These are phyloP conservation scores for Trametes pubescens DNA, from an alignment of 1,284 basidiomycete species.

Conservation along the genomic window DNA sequence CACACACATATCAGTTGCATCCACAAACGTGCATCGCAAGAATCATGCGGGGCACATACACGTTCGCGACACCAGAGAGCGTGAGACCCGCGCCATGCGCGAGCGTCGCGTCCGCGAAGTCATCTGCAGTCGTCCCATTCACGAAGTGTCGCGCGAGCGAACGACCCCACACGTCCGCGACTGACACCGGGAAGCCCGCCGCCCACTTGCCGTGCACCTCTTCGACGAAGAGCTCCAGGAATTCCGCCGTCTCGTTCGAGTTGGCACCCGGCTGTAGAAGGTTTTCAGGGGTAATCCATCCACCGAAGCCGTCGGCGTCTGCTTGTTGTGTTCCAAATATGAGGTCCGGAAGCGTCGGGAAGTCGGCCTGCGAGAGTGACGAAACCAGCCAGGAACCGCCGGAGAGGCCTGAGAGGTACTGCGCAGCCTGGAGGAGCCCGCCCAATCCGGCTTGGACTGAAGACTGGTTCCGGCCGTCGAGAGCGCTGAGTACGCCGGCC, in stretches of 20 bases:
- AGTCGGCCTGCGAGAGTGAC: slow-evolving; percentile 40
- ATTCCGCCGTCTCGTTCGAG: slow-evolving; percentile 24
- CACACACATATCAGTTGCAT: background rate
- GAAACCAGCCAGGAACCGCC: slow-evolving; percentile 47
- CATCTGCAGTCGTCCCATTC: slow-evolving; percentile 36
- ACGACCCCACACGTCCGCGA: slow-evolving; percentile 40
- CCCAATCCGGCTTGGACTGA: slow-evolving; percentile 52
- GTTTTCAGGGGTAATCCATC: slow-evolving; percentile 36
- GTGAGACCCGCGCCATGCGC: slow-evolving; percentile 41
- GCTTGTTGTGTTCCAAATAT: slow-evolving; percentile 31
- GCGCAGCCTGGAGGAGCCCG: slow-evolving; percentile 57
- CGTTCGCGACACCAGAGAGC: slow-evolving; percentile 35
- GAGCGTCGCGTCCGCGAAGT: slow-evolving; percentile 31
- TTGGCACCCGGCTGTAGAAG: slow-evolving; percentile 32
- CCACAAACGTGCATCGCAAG: slow-evolving; percentile 6
- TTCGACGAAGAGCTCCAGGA: slow-evolving; percentile 28
- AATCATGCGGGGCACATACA: slow-evolving; percentile 30
- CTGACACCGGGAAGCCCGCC: slow-evolving; percentile 38
- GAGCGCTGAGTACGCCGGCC: slow-evolving; percentile 55
- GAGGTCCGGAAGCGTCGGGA: slow-evolving; percentile 38
- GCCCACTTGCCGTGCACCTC: slow-evolving; percentile 36
- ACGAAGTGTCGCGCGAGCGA: slow-evolving; percentile 39
- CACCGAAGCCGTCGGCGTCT: slow-evolving; percentile 21
- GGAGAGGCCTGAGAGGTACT: slow-evolving; percentile 53
- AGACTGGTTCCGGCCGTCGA: slow-evolving; percentile 57